Conservation (phyloP, 2,329 filamentous ascomycete genomes). For the Coniella vitis region DNA sequence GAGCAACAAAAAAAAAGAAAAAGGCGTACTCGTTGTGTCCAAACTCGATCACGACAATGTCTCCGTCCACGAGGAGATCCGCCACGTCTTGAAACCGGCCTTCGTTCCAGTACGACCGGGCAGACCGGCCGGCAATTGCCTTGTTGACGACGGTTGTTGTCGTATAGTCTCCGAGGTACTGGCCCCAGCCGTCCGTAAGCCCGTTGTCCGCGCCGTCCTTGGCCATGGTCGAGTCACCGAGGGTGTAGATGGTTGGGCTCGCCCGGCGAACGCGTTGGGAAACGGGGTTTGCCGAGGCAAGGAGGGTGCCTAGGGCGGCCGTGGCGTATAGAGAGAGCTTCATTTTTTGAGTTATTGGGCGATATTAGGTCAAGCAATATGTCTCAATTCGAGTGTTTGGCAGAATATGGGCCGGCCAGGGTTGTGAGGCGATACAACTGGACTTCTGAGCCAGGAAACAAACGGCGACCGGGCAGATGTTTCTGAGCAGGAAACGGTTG, state of each 20-base stretch:
- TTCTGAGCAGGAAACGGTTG: too few relatives aligned
- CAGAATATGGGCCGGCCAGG: slow-evolving; percentile 10
- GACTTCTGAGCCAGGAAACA: too few relatives aligned
- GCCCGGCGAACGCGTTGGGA: slow-evolving; percentile 18
- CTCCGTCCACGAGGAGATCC: slow-evolving; percentile 40
- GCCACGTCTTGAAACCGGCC: slow-evolving; percentile 52
- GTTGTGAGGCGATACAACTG: too few relatives aligned
- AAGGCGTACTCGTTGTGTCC: slow-evolving; percentile 73
- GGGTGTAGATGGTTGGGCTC: slow-evolving; percentile 39
- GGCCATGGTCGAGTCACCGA: slow-evolving; percentile 51
- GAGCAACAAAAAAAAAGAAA: too few relatives aligned
- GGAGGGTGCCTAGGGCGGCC: slow-evolving; percentile 8
- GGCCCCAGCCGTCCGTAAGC: slow-evolving; percentile 48
- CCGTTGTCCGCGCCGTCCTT: slow-evolving; percentile 31
- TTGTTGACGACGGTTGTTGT: slow-evolving; percentile 47
- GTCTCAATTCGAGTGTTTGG: not conserved
- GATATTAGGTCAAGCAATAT: too few relatives aligned
- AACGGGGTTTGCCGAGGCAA: slow-evolving; percentile 16
- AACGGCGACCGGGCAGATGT: too few relatives aligned
- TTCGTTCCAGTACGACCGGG: slow-evolving; percentile 56
- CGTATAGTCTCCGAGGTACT: slow-evolving; percentile 46
- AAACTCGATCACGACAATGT: slow-evolving; percentile 63
- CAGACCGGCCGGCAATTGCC: slow-evolving; percentile 55
- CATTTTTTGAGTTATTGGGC: too few relatives aligned
- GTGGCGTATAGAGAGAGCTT: slow-evolving; percentile 9